Evolutionary conservation across 129 eudicot species (phyloP), one percentile per base, ranked within the genome.

Genomic region (Chrysanthemum makinoi): DNA sequence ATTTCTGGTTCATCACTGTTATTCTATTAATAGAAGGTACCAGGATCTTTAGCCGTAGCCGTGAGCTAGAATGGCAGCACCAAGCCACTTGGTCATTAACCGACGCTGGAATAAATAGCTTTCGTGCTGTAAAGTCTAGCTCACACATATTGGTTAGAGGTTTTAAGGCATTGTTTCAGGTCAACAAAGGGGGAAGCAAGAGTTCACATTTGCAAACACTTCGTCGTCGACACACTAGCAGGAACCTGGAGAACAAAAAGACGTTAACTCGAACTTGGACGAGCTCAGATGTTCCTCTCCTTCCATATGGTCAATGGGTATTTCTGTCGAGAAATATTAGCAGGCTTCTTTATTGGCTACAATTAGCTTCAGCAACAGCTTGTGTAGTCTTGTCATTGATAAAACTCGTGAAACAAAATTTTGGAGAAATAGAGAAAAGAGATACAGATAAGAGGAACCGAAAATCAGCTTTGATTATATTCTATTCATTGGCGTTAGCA

Each of bases 41-140:
- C 1, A 46, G 99, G 43, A 95, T 95, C 19, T 95, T 90, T 66
- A 84, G 99, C 81, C 64, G 99, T 54, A 90, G 97, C 55, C 99
- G 81, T 33, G 99, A 95, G 88, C 99, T 95, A 43, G 99, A 95
- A 55, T 88, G 96, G 97, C 99, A 95, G 74, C 99, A 90, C 30
- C 99, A 95, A 75, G 82, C 99, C 33, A 95, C 99, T 8, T 90
- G 97, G 97, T 80, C 94, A 7, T 30, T 88, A 48, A 52, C 93
- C 7, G 99, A 84, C 64, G 96, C 79, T 2, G 96, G 96, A 17
- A 77, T 86, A 50, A 82, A 61, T 47, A 95, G 96, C 43, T 95
- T 88, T 15, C 89, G 86, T 0, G 86, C 88, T 2, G 82, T 94
- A 3, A 73, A 73, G 63, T 74, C 91, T 1, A 75, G 85, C 52